These are phyloP conservation scores for Claviceps cyperi DNA, from an alignment of 2,329 filamentous ascomycete genomes.

Conservation along the genomic window DNA sequence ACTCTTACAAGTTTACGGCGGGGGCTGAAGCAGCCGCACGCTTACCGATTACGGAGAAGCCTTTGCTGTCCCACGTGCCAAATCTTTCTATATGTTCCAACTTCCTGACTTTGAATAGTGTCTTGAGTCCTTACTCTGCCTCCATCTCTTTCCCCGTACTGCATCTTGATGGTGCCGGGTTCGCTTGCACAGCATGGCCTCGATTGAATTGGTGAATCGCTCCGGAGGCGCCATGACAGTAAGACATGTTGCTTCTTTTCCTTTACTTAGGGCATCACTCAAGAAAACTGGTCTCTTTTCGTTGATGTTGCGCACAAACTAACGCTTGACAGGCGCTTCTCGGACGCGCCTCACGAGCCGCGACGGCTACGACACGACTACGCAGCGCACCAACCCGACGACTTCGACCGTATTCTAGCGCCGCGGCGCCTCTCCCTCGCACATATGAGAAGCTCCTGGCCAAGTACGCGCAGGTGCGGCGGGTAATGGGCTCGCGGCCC, in stretches of 20 bases:
- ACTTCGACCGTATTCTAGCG: constrained; percentile 23
- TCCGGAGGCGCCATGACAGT: constrained; percentile 34
- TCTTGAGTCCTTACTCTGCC: too few relatives aligned
- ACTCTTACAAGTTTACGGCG: too few relatives aligned
- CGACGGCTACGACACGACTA: constrained; percentile 3
- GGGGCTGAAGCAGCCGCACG: too few relatives aligned
- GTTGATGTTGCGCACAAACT: too few relatives aligned
- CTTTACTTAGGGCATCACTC: background rate
- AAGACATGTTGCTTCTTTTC: constrained; percentile 5
- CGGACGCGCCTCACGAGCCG: constrained; percentile 13
- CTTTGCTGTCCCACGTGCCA: too few relatives aligned
- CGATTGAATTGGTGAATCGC: constrained; percentile 35
- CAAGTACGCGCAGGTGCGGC: constrained; percentile 60
- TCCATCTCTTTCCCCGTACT: too few relatives aligned
- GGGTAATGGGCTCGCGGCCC: constrained; percentile 50
- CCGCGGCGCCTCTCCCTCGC: constrained; percentile 35
- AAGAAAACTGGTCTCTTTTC: too few relatives aligned
- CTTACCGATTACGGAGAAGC: too few relatives aligned
- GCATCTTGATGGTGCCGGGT: background rate
- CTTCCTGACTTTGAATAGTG: background rate
- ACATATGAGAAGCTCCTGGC: constrained; percentile 72
- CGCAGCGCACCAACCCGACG: constrained; percentile 7
- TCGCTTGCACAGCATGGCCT: constrained; percentile 27
- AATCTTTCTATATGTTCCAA: background rate
- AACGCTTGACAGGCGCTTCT: constrained; percentile 20